These are phyloP conservation scores for Pancytospora epiphaga DNA, from an alignment of 371 early-diverging fungal genomes.

Conservation along the genomic window DNA sequence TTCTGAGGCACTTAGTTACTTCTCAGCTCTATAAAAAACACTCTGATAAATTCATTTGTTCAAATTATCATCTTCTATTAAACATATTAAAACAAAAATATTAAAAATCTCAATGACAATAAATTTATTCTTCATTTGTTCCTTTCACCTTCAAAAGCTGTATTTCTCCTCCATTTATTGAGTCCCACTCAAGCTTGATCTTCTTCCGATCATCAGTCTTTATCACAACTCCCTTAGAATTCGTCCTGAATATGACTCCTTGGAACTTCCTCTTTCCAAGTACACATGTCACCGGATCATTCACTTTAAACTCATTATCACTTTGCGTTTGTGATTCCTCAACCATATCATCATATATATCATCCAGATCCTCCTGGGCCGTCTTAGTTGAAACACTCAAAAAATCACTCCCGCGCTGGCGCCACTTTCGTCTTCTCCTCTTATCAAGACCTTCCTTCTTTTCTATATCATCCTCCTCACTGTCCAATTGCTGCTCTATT, in stretches of 20 bases:
- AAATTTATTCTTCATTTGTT: background rate
- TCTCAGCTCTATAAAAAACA: too few species aligned
- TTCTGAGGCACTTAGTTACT: too few species aligned
- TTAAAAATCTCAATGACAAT: too few species aligned
- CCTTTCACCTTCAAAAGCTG: background rate
- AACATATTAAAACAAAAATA: too few species aligned
- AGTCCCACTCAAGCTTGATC: constrained; percentile 10
- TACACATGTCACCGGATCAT: background rate
- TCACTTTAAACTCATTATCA: background rate
- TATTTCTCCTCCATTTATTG: background rate
- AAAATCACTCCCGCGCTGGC: background rate
- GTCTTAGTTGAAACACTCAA: background rate
- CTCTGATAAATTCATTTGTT: too few species aligned
- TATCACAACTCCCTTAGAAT: background rate
- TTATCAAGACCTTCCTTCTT: background rate
- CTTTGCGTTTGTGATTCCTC: background rate
- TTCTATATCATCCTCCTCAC: constrained; percentile 1
- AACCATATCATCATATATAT: background rate
- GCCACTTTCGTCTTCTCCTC: background rate
- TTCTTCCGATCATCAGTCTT: constrained; percentile 12
- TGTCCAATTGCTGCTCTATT: background rate
- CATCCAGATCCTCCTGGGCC: background rate
- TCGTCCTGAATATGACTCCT: background rate
- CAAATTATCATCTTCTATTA: too few species aligned
- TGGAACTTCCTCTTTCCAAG: background rate